A percentile compares a stretch with the other conserved stretches of the same genome.
phyloP scores from a whole-genome alignment of 305 asterid genomes.

The Fraxinus sp. region DNA sequence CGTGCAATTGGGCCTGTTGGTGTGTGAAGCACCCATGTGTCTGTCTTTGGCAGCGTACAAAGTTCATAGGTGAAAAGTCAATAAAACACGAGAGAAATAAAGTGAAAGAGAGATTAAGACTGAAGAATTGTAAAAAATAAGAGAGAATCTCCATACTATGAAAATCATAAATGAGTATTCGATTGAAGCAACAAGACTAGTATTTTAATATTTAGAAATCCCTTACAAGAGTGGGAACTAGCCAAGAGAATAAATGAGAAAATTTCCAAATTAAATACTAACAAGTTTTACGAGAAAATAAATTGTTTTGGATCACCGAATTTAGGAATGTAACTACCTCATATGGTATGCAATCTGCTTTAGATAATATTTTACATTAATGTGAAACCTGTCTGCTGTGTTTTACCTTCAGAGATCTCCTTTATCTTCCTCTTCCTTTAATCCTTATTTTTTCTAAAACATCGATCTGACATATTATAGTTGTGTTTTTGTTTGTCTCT shows the following conservation, averaged over 20 bases:
- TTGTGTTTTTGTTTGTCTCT: background rate
- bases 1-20: background rate
- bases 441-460: background rate
- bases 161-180: background rate
- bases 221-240: background rate
- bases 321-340: background rate
- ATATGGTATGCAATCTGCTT: background rate
- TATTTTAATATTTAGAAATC: background rate
- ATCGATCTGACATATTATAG: background rate
- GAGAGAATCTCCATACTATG: background rate
- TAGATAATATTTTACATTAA: background rate
- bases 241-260: background rate
- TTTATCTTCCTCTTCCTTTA: background rate
- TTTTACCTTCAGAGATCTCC: background rate
- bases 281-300: background rate
- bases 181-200: background rate
- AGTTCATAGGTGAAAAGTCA: background rate
- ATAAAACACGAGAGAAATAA: background rate
- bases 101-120: background rate
- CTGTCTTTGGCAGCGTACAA: background rate
- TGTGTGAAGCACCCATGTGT: background rate
- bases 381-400: background rate
- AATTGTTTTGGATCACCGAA: background rate
- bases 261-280: background rate
- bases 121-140: background rate